These are phyloP conservation scores for Tetracentron sinense DNA, from an alignment of 164 flowering plant genomes.

Conservation along the genomic window DNA sequence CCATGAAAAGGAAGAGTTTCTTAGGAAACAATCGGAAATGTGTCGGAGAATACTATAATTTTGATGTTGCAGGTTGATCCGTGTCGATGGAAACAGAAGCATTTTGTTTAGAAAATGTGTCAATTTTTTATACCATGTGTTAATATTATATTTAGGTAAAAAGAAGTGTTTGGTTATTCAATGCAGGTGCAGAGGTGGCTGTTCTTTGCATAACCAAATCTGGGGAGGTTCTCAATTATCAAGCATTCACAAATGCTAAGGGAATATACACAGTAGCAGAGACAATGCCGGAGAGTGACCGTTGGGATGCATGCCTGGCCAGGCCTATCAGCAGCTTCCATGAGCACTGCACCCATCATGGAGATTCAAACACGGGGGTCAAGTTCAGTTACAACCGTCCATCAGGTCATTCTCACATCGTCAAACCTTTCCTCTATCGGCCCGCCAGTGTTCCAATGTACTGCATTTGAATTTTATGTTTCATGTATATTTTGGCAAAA, in stretches of 20 bases:
- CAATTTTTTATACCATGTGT: no score
- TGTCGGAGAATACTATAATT: no score
- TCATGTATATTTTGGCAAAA: neutral
- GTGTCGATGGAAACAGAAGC: no score
- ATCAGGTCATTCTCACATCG: conserved; percentile 68
- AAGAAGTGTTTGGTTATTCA: conserved; percentile 5
- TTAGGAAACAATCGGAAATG: no score
- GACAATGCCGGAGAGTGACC: conserved; percentile 94
- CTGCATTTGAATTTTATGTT: conserved; percentile 44
- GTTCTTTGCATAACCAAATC: conserved; percentile 96
- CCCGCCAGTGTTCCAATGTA: conserved; percentile 54
- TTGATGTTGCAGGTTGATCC: no score
- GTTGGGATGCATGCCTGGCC: conserved; percentile 91
- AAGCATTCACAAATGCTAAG: conserved; percentile 79
- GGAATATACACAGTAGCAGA: conserved; percentile 91
- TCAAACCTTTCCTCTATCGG: conserved; percentile 75
- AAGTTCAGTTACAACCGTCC: conserved; percentile 82
- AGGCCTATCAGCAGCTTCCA: conserved; percentile 93
- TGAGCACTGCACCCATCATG: conserved; percentile 57
- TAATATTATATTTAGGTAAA: no score
- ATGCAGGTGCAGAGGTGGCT: conserved; percentile 97
- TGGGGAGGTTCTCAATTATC: conserved; percentile 91
- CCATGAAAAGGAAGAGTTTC: no score
- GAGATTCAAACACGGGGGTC: conserved; percentile 48
- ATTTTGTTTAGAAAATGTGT: no score